Conservation (phyloP, 1,139 yeast species). For the Blastobotrys arbuscula region DNA sequence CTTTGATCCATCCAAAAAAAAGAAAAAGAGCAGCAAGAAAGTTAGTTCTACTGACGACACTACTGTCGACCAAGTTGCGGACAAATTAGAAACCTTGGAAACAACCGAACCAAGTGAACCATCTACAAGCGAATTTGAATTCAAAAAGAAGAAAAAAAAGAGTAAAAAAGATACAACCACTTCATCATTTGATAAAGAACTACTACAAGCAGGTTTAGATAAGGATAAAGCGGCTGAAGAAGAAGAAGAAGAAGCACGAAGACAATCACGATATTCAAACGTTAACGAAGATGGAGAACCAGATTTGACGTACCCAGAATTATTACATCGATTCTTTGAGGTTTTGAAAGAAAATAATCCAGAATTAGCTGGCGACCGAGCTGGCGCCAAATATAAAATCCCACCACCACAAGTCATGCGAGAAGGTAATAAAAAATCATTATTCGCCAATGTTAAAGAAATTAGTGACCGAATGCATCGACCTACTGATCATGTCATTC, state of each 20-base stretch:
- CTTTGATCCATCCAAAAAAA: conserved; percentile 27
- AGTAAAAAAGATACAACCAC: conserved; percentile 56
- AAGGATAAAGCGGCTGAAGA: no score
- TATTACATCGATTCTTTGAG: conserved; percentile 76
- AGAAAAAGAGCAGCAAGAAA: conserved; percentile 81
- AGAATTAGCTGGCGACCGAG: conserved; percentile 93
- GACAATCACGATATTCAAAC: conserved; percentile 17
- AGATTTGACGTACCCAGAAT: conserved; percentile 70
- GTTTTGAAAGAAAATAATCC: conserved; percentile 92
- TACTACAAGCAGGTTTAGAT: conserved; percentile 84
- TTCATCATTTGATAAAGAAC: conserved; percentile 81
- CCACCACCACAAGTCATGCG: conserved; percentile 97
- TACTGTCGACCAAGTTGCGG: conserved; percentile 36
- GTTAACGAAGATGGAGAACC: conserved; percentile 38
- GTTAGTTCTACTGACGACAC: conserved; percentile 28
- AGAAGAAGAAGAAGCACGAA: background rate
- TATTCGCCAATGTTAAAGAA: conserved; percentile 93
- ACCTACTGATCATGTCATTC: conserved; percentile 94
- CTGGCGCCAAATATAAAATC: conserved; percentile 88
- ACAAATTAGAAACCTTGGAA: conserved; percentile 43
- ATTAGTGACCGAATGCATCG: conserved; percentile 92
- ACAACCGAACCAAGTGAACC: conserved; percentile 37
- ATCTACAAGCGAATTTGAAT: conserved; percentile 52
- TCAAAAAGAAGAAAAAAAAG: conserved; percentile 74
- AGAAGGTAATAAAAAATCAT: conserved; percentile 95